These are phyloP conservation scores for Colletotrichum filicis DNA, from an alignment of 2,329 filamentous ascomycete species.

Conservation along the genomic window DNA sequence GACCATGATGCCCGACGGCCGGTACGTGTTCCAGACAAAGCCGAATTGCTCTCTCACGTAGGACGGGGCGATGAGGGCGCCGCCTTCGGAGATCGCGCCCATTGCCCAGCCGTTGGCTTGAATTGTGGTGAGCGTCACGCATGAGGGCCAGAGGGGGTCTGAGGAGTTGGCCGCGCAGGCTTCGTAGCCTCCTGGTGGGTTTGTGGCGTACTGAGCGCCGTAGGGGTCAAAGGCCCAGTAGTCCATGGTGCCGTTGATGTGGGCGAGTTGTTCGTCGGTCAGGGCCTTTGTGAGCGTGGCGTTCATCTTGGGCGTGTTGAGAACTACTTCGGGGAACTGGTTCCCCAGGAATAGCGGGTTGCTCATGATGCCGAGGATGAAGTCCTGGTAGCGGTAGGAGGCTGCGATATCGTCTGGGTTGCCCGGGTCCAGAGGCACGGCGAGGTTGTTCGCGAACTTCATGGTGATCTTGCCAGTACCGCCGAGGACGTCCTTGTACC, in stretches of 20 bases:
- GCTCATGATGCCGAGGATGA: slow-evolving; percentile 60
- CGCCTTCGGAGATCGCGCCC: slow-evolving; percentile 64
- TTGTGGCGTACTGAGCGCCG: slow-evolving; percentile 58
- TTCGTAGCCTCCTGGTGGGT: slow-evolving; percentile 55
- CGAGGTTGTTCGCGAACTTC: slow-evolving; percentile 61
- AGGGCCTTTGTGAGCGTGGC: slow-evolving; percentile 54
- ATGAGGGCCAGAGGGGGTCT: slow-evolving; percentile 58
- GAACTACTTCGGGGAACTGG: slow-evolving; percentile 58
- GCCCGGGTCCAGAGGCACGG: slow-evolving; percentile 52
- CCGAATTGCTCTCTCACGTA: slow-evolving; percentile 66
- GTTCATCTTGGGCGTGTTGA: slow-evolving; percentile 53
- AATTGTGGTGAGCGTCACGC: slow-evolving; percentile 58
- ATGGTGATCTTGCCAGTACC: slow-evolving; percentile 58
- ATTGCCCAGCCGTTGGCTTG: slow-evolving; percentile 67
- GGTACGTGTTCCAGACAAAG: slow-evolving; percentile 71
- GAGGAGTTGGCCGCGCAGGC: slow-evolving; percentile 57
- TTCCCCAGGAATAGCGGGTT: slow-evolving; percentile 63
- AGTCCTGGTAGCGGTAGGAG: slow-evolving; percentile 57
- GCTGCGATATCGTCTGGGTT: slow-evolving; percentile 54
- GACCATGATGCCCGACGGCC: slow-evolving; percentile 49
- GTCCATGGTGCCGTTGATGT: slow-evolving; percentile 63
- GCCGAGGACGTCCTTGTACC: slow-evolving; percentile 64
- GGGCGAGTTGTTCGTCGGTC: slow-evolving; percentile 55
- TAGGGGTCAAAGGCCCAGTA: slow-evolving; percentile 69
- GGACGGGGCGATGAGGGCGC: slow-evolving; percentile 68